Evolutionary conservation across 2,329 filamentous ascomycete genomes (phyloP).

Genomic region (Didymella pomorum): DNA sequence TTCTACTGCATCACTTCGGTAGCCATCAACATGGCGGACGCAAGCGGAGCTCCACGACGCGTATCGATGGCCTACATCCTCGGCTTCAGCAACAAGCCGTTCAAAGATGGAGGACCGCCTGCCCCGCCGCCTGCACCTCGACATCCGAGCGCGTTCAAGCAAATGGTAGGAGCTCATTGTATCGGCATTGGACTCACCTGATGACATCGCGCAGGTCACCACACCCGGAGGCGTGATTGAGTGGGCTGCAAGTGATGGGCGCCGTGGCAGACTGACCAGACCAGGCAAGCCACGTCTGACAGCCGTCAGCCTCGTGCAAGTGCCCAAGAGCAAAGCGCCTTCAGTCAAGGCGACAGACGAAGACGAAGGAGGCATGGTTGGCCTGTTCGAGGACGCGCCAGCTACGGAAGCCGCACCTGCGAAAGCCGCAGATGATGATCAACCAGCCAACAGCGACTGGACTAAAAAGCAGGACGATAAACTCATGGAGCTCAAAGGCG

Average conservation of each 20-base stretch:
- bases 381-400: neutral
- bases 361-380: neutral
- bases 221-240: conserved; percentile 41
- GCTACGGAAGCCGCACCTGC: neutral
- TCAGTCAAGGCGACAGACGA: neutral
- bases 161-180: conserved; percentile 21
- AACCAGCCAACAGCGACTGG: conserved; percentile 3
- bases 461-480: conserved; percentile 53
- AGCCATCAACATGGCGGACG: conserved; percentile 24
- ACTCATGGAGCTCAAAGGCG: conserved; percentile 49
- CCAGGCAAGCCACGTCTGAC: conserved; percentile 28
- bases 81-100: conserved; percentile 42
- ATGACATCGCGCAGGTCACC: conserved; percentile 25
- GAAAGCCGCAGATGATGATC: neutral
- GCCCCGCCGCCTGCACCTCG: conserved; percentile 21
- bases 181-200: rapidly evolving
- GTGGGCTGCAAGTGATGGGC: conserved; percentile 47
- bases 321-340: conserved; percentile 17
- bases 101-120: conserved; percentile 33
- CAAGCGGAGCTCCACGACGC: conserved; percentile 21
- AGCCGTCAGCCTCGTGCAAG: conserved; percentile 24
- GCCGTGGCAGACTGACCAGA: conserved; percentile 37
- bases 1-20: neutral
- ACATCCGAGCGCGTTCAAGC: conserved; percentile 14
- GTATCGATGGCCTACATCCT: conserved; percentile 42